phyloP scores from a whole-genome alignment of 2,329 filamentous ascomycete genomes.

The Chrysosphaeria jannelii region DNA sequence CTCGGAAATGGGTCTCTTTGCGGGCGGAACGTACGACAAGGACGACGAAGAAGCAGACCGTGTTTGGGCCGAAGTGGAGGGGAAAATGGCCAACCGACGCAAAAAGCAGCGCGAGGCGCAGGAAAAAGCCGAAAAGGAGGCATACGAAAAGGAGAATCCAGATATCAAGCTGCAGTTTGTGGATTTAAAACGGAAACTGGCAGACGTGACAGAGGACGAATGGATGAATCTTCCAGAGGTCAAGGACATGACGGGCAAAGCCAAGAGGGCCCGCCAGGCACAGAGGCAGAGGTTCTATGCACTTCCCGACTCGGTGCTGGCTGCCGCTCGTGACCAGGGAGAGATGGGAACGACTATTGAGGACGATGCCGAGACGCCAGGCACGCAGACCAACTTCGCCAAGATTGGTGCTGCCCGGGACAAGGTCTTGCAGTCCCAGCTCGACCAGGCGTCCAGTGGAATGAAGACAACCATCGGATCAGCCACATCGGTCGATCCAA shows the following conservation, averaged over 20 bases:
- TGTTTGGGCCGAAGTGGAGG: slow-evolving; percentile 86
- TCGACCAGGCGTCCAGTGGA: slow-evolving; percentile 36
- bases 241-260: slow-evolving; percentile 86
- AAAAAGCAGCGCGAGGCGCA: slow-evolving; percentile 81
- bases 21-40: slow-evolving; percentile 82
- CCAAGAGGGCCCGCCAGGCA: slow-evolving; percentile 58
- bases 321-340: slow-evolving; percentile 48
- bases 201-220: slow-evolving; percentile 73
- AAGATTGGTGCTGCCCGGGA: slow-evolving; percentile 89
- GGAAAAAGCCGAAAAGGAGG: slow-evolving; percentile 68
- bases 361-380: slow-evolving; percentile 41
- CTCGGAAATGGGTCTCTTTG: slow-evolving; percentile 86
- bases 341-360: slow-evolving; percentile 74
- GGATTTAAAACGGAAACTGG: slow-evolving; percentile 72
- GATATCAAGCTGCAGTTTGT: slow-evolving; percentile 97
- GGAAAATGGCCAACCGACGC: slow-evolving; percentile 79
- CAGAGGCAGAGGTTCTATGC: slow-evolving; percentile 72
- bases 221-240: slow-evolving; percentile 92
- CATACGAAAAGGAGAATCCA: slow-evolving; percentile 90
- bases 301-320: slow-evolving; percentile 83
- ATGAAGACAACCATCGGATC: slow-evolving; percentile 46
- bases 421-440: slow-evolving; percentile 63
- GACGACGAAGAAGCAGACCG: slow-evolving; percentile 94
- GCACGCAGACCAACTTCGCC: slow-evolving; percentile 92
- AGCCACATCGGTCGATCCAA: slow-evolving; percentile 74